These are phyloP conservation scores for Elsinoe perseae DNA, from an alignment of 2,329 filamentous ascomycete genomes.

Conservation along the genomic window DNA sequence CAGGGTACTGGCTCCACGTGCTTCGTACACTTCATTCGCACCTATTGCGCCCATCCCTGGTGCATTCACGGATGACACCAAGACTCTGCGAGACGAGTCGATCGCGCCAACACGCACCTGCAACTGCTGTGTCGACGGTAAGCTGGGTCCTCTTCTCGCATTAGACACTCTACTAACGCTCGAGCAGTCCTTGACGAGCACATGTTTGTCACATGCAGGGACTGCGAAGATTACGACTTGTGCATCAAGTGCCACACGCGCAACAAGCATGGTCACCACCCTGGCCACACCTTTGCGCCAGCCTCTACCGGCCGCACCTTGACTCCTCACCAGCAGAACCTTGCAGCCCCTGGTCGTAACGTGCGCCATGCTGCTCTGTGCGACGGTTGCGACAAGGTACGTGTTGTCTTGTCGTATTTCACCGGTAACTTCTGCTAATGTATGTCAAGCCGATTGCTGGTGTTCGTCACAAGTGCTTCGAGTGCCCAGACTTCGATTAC, in stretches of 20 bases:
- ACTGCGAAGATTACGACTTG: slow-evolving; percentile 86
- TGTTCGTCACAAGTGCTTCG: slow-evolving; percentile 90
- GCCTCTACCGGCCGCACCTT: slow-evolving; percentile 58
- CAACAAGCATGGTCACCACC: slow-evolving; percentile 82
- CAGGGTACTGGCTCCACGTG: slow-evolving; percentile 19
- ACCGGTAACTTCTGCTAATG: slow-evolving; percentile 18
- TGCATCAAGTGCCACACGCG: slow-evolving; percentile 73
- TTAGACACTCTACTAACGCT: not conserved
- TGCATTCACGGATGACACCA: slow-evolving; percentile 38
- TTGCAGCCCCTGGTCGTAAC: slow-evolving; percentile 73
- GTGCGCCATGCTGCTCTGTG: slow-evolving; percentile 81
- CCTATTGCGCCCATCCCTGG: slow-evolving; percentile 35
- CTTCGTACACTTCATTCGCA: not conserved
- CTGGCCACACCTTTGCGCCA: slow-evolving; percentile 69
- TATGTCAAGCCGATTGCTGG: slow-evolving; percentile 62
- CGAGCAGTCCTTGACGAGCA: slow-evolving; percentile 52
- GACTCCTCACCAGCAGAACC: slow-evolving; percentile 53
- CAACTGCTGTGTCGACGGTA: slow-evolving; percentile 60
- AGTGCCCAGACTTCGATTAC: slow-evolving; percentile 97
- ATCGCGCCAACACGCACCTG: slow-evolving; percentile 53
- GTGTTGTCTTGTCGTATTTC: slow-evolving; percentile 15
- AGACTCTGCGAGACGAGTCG: slow-evolving; percentile 29
- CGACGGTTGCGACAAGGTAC: slow-evolving; percentile 77
- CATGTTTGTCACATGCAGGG: slow-evolving; percentile 75
- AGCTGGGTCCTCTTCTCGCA: too few relatives aligned